These are phyloP conservation scores for Rhizopogon rudus DNA, from an alignment of 768 basidiomycete genomes.

Conservation along the genomic window DNA sequence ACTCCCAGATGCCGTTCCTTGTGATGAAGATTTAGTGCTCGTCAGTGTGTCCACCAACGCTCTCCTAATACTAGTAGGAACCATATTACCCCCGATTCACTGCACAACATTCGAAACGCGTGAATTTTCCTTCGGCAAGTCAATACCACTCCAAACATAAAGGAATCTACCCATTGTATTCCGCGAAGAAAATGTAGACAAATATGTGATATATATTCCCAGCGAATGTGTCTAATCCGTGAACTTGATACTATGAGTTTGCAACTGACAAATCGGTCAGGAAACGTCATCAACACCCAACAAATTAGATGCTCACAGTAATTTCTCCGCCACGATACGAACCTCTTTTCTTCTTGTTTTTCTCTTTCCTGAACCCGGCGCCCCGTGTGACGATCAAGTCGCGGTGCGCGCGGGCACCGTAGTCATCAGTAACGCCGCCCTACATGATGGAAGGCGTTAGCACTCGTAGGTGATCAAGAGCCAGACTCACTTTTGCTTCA, in stretches of 20 bases:
- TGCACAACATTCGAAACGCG: too few relatives aligned
- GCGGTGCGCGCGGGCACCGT: slow-evolving; percentile 77
- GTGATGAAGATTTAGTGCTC: too few relatives aligned
- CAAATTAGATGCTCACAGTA: slow-evolving; percentile 50
- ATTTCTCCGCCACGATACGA: slow-evolving; percentile 95
- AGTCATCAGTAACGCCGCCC: slow-evolving; percentile 72
- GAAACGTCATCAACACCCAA: neutral
- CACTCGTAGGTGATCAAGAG: neutral
- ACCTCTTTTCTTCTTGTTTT: slow-evolving; percentile 98
- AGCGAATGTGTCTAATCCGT: slow-evolving; percentile 30
- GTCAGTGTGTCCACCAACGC: too few relatives aligned
- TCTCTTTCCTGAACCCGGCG: slow-evolving; percentile 95
- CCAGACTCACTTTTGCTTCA: slow-evolving; percentile 58
- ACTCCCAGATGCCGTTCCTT: too few relatives aligned
- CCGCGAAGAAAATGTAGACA: neutral
- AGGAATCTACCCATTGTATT: neutral
- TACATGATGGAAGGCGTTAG: slow-evolving; percentile 18
- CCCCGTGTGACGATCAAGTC: slow-evolving; percentile 94
- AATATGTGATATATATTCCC: neutral
- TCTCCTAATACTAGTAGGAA: too few relatives aligned
- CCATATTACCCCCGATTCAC: too few relatives aligned
- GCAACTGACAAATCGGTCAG: slow-evolving; percentile 43
- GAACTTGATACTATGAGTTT: slow-evolving; percentile 88
- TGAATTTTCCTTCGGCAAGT: neutral
- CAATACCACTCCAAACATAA: neutral